phyloP scores from a whole-genome alignment of 1,284 basidiomycete genomes.

The Malassezia dermatis region DNA sequence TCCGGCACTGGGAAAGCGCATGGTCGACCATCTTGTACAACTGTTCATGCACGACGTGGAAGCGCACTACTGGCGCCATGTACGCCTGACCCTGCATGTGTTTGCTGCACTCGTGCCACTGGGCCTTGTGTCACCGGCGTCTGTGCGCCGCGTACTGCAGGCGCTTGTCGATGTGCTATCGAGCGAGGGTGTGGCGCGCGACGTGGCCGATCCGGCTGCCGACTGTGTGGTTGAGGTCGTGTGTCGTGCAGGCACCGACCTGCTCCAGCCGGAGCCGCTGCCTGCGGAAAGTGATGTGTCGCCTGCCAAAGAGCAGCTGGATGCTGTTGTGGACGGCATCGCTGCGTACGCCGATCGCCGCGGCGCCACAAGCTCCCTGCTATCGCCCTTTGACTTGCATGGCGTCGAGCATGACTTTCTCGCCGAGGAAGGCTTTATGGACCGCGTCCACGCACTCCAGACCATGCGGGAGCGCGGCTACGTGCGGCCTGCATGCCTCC shows the following conservation, averaged over 20 bases:
- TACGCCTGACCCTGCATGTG: slow-evolving; percentile 32
- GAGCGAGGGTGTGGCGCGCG: slow-evolving; percentile 64
- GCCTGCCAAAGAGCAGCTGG: slow-evolving; percentile 20
- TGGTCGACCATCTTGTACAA: slow-evolving; percentile 38
- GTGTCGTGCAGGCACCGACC: slow-evolving; percentile 34
- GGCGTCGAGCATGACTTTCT: slow-evolving; percentile 19
- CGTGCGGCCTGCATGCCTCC: slow-evolving; percentile 27
- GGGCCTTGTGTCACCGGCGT: slow-evolving; percentile 62
- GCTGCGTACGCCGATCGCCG: slow-evolving; percentile 28
- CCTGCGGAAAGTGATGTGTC: slow-evolving; percentile 12
- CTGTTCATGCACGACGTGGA: slow-evolving; percentile 40
- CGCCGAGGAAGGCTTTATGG: slow-evolving; percentile 35
- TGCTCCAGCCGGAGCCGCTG: slow-evolving; percentile 13
- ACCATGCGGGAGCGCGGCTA: slow-evolving; percentile 22
- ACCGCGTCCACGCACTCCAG: slow-evolving; percentile 31
- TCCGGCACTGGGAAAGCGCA: slow-evolving; percentile 26
- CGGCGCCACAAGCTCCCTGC: slow-evolving; percentile 26
- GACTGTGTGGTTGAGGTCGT: slow-evolving; percentile 78
- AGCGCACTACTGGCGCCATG: slow-evolving; percentile 41
- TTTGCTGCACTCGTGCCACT: slow-evolving; percentile 51
- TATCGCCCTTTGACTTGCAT: slow-evolving; percentile 23
- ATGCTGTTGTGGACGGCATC: slow-evolving; percentile 31
- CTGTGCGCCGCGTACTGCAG: slow-evolving; percentile 65
- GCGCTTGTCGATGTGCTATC: slow-evolving; percentile 74
- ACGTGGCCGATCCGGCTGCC: slow-evolving; percentile 53